Percentiles rank a stretch among this genome's conserved stretches.
Conservation (phyloP, 2,329 filamentous ascomycete species). For the Hymenoscyphus linearis region DNA sequence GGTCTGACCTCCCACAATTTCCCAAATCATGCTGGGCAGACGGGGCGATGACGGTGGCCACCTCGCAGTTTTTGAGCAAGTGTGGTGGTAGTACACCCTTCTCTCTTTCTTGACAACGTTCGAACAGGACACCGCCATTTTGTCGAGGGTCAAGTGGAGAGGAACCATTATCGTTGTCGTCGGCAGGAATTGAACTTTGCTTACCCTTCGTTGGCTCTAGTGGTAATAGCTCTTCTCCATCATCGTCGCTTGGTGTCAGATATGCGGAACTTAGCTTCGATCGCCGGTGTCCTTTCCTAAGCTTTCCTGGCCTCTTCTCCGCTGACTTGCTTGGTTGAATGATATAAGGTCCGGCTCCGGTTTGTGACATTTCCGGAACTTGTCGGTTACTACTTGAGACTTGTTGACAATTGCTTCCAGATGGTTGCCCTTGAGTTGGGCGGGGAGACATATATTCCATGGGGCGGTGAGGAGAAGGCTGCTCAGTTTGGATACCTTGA, state of each 20-base stretch:
- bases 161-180: neutral
- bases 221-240: slow-evolving; percentile 5
- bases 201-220: neutral
- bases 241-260: slow-evolving; percentile 4
- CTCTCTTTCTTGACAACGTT: neutral
- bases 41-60: neutral
- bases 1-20: neutral
- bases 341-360: neutral
- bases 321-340: neutral
- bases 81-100: neutral
- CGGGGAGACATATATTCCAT: slow-evolving; percentile 4
- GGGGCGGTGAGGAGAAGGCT: slow-evolving; percentile 1
- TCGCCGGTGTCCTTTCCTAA: neutral
- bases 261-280: slow-evolving; percentile 4
- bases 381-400: neutral
- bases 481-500: neutral
- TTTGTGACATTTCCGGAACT: neutral
- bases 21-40: neutral
- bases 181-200: neutral
- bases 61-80: neutral
- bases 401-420: neutral
- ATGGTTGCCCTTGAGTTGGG: neutral
- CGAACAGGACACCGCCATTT: no score
- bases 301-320: neutral
- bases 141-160: neutral